phyloP scores from a whole-genome alignment of 495 filamentous ascomycete species.

The Achaetomiella virescens region DNA sequence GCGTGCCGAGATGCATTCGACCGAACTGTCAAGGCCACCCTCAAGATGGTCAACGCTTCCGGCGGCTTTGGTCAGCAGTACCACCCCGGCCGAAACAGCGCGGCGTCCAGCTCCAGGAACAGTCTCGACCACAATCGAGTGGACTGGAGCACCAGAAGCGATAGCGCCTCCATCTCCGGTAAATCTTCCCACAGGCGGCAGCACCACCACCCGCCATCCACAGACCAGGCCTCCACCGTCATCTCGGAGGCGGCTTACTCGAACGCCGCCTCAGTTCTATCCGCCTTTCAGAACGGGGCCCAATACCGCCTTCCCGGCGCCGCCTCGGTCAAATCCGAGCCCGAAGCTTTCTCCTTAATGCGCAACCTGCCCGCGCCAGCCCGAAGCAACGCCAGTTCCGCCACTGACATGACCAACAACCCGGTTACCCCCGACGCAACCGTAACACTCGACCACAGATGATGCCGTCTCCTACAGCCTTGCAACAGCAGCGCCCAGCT shows the following conservation, averaged over 20 bases:
- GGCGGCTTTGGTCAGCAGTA: conserved; percentile 62
- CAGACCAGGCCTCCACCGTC: conserved; percentile 9
- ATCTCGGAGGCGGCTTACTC: conserved; percentile 22
- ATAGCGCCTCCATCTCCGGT: conserved; percentile 12
- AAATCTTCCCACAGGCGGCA: conserved; percentile 10
- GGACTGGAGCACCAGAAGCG: conserved; percentile 27
- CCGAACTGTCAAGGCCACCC: conserved; percentile 88
- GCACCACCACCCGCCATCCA: conserved; percentile 15
- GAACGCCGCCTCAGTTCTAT: conserved; percentile 16
- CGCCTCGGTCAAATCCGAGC: conserved; percentile 34
- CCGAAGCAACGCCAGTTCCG: conserved; percentile 30
- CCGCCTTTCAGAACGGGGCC: conserved; percentile 16
- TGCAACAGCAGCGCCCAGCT: not conserved
- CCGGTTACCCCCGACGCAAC: conserved; percentile 31
- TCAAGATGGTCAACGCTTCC: conserved; percentile 81
- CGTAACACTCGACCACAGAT: conserved; percentile 2
- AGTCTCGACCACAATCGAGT: conserved; percentile 22
- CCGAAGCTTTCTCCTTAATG: conserved; percentile 33
- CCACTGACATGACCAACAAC: conserved; percentile 19
- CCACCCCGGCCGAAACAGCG: not conserved
- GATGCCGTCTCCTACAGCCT: conserved; percentile 1
- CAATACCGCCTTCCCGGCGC: conserved; percentile 18
- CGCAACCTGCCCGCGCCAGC: conserved; percentile 30
- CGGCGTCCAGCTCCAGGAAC: not conserved
- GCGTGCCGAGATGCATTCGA: conserved; percentile 93